These are phyloP conservation scores for Senna tora DNA, from an alignment of 306 rosid genomes.

Conservation along the genomic window DNA sequence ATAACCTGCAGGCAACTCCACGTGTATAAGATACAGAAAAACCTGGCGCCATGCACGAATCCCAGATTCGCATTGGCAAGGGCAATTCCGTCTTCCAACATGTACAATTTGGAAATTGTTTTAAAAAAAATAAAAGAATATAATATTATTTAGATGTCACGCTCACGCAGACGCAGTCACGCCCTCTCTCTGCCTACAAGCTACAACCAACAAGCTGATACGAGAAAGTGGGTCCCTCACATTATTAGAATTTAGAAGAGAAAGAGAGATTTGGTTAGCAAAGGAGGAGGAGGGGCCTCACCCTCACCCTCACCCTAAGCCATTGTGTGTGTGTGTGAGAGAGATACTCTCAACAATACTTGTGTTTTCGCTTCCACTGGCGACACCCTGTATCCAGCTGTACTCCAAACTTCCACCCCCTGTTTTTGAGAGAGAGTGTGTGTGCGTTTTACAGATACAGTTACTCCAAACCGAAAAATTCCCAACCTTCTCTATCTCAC, in stretches of 20 bases:
- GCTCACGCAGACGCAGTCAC: not conserved
- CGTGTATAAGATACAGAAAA: not conserved
- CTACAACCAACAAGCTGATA: not conserved
- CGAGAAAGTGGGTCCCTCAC: constrained; percentile 8
- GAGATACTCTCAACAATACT: constrained; percentile 47
- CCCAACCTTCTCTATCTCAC: not conserved
- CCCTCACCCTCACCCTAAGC: no score
- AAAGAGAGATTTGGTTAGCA: constrained; percentile 11
- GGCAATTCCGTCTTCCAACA: not conserved
- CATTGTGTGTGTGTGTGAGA: no score
- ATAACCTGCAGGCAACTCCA: not conserved
- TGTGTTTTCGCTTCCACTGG: constrained; percentile 51
- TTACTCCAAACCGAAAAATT: not conserved
- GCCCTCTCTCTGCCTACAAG: not conserved
- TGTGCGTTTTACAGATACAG: not conserved
- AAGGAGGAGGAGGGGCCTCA: no score
- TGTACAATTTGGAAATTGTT: no score
- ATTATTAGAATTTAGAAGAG: not conserved
- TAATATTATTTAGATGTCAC: no score
- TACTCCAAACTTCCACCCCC: constrained; percentile 39
- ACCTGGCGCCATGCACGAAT: not conserved
- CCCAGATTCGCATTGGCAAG: not conserved
- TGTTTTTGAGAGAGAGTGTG: not conserved
- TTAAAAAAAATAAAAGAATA: no score
- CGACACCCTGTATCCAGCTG: constrained; percentile 82